Conservation (phyloP, 495 filamentous ascomycete genomes). For the Xylaria flabelliformis region DNA sequence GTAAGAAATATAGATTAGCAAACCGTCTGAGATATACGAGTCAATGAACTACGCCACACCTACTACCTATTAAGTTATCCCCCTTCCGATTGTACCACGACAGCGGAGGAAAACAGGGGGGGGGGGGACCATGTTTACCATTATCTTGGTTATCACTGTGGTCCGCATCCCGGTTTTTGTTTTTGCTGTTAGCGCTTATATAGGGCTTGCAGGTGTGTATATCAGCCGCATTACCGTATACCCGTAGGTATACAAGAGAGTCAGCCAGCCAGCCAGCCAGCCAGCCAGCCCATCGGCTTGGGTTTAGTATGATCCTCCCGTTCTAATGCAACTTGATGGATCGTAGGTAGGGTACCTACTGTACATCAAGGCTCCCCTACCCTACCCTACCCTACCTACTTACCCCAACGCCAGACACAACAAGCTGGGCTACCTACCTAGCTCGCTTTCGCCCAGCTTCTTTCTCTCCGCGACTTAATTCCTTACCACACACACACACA, state of each 20-base stretch:
- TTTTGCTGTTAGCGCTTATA: neutral
- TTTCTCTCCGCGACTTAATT: neutral
- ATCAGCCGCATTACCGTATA: conserved; percentile 13
- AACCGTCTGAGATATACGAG: neutral
- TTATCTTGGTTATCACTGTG: neutral
- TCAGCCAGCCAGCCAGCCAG: no score
- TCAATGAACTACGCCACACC: neutral
- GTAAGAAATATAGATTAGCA: neutral
- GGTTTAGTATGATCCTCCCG: conserved; percentile 9
- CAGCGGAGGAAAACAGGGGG: neutral
- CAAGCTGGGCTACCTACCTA: neutral
- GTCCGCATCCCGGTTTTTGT: neutral
- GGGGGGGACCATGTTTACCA: neutral
- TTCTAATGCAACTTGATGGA: conserved; percentile 7
- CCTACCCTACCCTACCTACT: no score
- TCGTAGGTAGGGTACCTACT: neutral
- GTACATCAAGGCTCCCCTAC: neutral
- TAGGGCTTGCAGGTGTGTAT: conserved; percentile 8
- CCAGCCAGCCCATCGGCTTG: neutral
- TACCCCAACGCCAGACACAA: neutral
- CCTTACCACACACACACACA: neutral
- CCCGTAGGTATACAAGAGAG: neutral
- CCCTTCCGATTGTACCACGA: neutral
- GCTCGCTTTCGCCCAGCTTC: conserved; percentile 13
- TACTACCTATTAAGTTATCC: neutral